Base-by-base conservation (phyloP, 148 eudicot genomes). In the Fagopyrum tataricum region DNA sequence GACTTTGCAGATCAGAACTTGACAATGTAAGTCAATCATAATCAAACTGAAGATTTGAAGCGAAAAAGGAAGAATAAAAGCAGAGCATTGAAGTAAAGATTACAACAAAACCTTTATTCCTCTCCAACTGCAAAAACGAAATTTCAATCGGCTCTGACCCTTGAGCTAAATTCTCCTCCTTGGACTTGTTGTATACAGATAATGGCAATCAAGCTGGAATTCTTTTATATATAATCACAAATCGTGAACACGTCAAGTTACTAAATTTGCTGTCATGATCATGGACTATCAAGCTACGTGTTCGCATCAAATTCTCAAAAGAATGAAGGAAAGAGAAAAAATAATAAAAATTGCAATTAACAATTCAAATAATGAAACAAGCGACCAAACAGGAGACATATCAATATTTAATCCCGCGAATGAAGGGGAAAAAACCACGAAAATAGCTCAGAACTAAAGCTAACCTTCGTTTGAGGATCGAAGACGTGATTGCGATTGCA, bases 361-460 rank as follows among this genome's bases (percentile, higher is more conserved):
- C 15, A 76, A 20, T 24, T 3, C 37, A 76, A 12, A 40, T 31
- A 17, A 15, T n/a, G 6, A 75, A 52, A 14, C 23, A 8, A 24
- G 44, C 40, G n/a, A 53, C 39, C 44, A 24, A 31, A 67, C 46
- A 24, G 44, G 61, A 24, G 44, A 67, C 46, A 24, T 26, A 59
- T 47, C 24, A 42, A 43, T 46, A 52, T 43, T 62, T 71, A 12
- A 53, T 76, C 72, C 90, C 87, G 70, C 55, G 18, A n/a, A 2
- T 67, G 58, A 11, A 18, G 64, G 48, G 67, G 76, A 51, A 73
- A 73, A 73, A 73, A 73, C 6, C 72, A 77, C 55, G 67, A 69
- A 73, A 78, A 73, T 53, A 31, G 67, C 44, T 14, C 41, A 53
- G 62, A 66, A 61, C 66, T 41, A 23, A 23, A 44, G 51, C 76